Base-by-base conservation (phyloP, 257 asterid species). In the Nicotiana knightiana region DNA sequence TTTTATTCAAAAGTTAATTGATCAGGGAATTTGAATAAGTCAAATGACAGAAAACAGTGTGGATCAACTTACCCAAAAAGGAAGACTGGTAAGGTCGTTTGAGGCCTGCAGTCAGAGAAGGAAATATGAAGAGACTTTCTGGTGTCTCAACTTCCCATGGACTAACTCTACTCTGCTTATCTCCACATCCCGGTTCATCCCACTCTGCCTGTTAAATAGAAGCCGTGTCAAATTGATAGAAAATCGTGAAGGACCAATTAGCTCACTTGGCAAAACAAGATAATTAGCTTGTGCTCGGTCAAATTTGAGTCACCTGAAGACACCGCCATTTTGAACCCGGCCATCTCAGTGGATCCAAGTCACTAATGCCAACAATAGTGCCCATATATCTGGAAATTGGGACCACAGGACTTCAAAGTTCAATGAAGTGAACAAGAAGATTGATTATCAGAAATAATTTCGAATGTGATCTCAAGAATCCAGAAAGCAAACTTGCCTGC, bases 101-200 rank as follows among this genome's bases (percentile, higher is more conserved):
- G 65, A 91, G 80, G 77, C 92, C 95, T 12, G 95, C 82, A 8
- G 97, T 89, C 64, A 95, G 90, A 67, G 99, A 93, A 33, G 99
- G 97, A 85, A 95, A 95, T 61, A 95, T 91, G 89, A 95, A 95
- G 89, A 93, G 94, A 80, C 98, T 93, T 90, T 95, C 99, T 11
- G 99, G 99, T 58, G 99, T 95, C 85, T 95, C 99, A 11, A 95
- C 91, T 82, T 93, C 99, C 99, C 99, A 95, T 6, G 99, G 99
- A 86, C 91, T 85, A 55, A 95, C 99, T 90, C 99, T 84, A 58
- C 86, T 95, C 85, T 90, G 93, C 90, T 90, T 95, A 81, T 95
- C 97, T 8, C 91, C 93, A 48, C 97, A 95, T n/a, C 98, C 98
- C 16, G 97, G 95, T 86, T 95, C 99, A 67, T 95, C 99, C 99